phyloP scores from a whole-genome alignment of 202 grass and related monocot species.

The Musa balbisiana region DNA sequence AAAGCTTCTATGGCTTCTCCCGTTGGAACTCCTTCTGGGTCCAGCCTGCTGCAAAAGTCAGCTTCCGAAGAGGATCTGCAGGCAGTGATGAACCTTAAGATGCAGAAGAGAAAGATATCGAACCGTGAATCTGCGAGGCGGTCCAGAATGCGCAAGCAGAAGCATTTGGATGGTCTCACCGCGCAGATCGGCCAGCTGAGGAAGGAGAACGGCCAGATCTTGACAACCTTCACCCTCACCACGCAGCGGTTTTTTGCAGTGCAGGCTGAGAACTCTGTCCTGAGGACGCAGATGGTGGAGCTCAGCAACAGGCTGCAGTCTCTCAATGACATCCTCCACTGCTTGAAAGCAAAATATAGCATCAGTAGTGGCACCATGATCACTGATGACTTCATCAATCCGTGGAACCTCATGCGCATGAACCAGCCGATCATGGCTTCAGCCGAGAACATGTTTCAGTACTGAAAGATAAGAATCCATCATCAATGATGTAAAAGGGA shows the following conservation, averaged over 20 bases:
- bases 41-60: constrained; percentile 10
- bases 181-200: neutral
- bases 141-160: constrained; percentile 21
- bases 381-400: too few relatives aligned
- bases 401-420: too few relatives aligned
- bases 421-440: too few relatives aligned
- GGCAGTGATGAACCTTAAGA: constrained; percentile 2
- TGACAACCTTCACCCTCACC: neutral
- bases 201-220: constrained; percentile 2
- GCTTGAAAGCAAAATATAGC: too few relatives aligned
- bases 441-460: too few relatives aligned
- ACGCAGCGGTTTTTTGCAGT: constrained; percentile 11
- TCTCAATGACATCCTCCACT: neutral
- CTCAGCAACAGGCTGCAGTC: constrained; percentile 28
- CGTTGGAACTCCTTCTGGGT: constrained; percentile 38
- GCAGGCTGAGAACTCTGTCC: constrained; percentile 53
- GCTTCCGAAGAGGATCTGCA: neutral
- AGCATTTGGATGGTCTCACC: constrained; percentile 17
- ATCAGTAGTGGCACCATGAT: neutral
- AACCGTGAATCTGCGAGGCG: constrained; percentile 24
- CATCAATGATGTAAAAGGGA: too few relatives aligned
- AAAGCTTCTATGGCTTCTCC: constrained; percentile 30
- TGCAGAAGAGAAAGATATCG: constrained; percentile 15
- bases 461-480: too few relatives aligned
- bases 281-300: constrained; percentile 54